Base-by-base conservation (phyloP, 2,329 filamentous ascomycete genomes). In the Chrysoporthe deuterocubensis region DNA sequence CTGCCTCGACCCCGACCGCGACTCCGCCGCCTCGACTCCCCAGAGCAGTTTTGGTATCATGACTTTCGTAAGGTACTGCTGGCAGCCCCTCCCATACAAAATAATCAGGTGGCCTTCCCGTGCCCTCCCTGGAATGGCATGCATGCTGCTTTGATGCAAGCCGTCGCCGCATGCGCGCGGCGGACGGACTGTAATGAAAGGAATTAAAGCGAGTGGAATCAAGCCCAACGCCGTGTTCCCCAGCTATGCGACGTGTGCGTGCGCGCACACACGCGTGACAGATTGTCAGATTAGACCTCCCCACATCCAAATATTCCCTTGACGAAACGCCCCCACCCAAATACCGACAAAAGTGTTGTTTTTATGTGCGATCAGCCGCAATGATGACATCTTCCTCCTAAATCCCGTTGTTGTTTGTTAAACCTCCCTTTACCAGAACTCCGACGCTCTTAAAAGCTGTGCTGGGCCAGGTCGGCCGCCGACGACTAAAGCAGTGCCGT, bases 1-100 rank as follows among this genome's bases (percentile, higher is more conserved):
- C 52, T 34, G 32, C 21, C 46, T 40, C n/a, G 46, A 54, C 37
- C 40, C 26, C 26, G 26, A 26, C 26, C 26, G 26, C 46, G 32
- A 54, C 42, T 26, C 26, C 16, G 2, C 14, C 13, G 7, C 8
- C 43, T 40, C 21, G 16, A 18, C 16, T 50, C 26, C 14, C 32
- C 50, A 32, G 40, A 52, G 40, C 62, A 56, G 50, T 64, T 65
- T 67, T 69, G 67, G 67, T 67, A 69, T 67, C 67, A 67, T 69
- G 58, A 50, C 57, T 56, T 65, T 67, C 60, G 65, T 65, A 62
- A 65, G 65, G 65, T 62, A 62, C 65, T 69, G 67, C 64, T 67
- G 56, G 56, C 42, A 50, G 64, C 65, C 67, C 61, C 42, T 54
- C 18, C 14, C 32, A 18, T 32, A 52, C 13, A 37, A 34, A 26